Evolutionary conservation across 1,284 basidiomycete genomes (phyloP), one percentile per base, ranked within the genome.

Genomic region (Ganoderma lingzhi): DNA sequence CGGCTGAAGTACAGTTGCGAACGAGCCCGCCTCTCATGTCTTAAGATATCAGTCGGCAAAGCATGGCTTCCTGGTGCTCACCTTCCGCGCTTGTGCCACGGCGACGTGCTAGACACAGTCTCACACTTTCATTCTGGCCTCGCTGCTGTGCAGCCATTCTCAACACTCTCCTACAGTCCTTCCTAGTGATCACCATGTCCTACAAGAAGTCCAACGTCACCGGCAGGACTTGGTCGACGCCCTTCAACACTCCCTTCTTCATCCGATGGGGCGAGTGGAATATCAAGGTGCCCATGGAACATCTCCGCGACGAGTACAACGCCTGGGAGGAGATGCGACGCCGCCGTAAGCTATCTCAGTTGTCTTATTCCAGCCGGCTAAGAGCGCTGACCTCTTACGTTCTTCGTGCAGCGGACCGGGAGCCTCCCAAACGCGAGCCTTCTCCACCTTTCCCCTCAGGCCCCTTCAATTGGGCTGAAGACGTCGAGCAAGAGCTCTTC

Each of bases 201-300:
- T 63, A 53, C 51, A 35, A 23, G n/a, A 39, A 51, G 23, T 37
- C 45, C 48, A 45, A 53, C 14, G 35, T 63, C 48, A 51, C 51
- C 23, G 51, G 62, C 51, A 32, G 62, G 32, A 55, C 62, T n/a
- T 63, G 62, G 62, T 53, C 62, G 48, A 63, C 62, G 32, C 62
- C 62, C 62, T 63, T 63, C 35, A 39, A 39, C 37, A 55, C 62
- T 4, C 62, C 62, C 23, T 63, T 63, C 62, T 63, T 63, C 12
- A 15, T 41, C 62, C 37, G 51, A 23, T 53, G 53, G 48, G 62
- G 62, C 12, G 62, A 63, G 6, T 48, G 30, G 45, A 53, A 10
- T 48, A 41, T 37, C 45, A 63, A 63, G 62, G 35, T 63, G 2
- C 62, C 62, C 10, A 63, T 63, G n/a, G 62, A 32, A 3, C 3